Evolutionary conservation across 495 filamentous ascomycete genomes (phyloP).

Genomic region (Pseudoneurospora amorphoporcata): DNA sequence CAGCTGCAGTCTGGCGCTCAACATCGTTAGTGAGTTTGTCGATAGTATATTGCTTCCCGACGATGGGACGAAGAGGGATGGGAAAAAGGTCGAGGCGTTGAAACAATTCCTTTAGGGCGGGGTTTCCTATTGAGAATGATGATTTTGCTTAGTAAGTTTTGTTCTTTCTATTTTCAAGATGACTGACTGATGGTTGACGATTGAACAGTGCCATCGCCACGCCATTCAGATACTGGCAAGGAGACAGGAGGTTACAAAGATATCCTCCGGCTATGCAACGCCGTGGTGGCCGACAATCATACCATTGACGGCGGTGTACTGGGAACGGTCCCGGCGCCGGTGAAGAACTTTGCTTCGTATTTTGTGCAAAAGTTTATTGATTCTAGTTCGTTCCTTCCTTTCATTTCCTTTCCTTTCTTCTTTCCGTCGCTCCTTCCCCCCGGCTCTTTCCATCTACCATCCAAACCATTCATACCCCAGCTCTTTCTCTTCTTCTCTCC

Average conservation of each 20-base stretch:
- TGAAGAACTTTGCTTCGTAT: conserved; percentile 46
- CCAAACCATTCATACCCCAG: neutral
- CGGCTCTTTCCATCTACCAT: neutral
- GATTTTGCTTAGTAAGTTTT: conserved; percentile 18
- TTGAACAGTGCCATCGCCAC: conserved; percentile 11
- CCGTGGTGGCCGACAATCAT: conserved; percentile 6
- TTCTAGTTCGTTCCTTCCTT: conserved; percentile 32
- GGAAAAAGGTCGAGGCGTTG: conserved; percentile 10
- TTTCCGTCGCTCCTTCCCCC: neutral
- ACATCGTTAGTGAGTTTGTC: conserved; percentile 43
- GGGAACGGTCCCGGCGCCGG: conserved; percentile 10
- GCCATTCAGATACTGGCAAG: conserved; percentile 18
- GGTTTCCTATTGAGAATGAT: conserved; percentile 16
- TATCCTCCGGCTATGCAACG: conserved; percentile 42
- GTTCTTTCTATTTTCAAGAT: conserved; percentile 1
- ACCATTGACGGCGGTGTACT: conserved; percentile 16
- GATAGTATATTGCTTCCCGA: conserved; percentile 33
- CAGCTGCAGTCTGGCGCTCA: conserved; percentile 50
- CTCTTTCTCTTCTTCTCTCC: neutral
- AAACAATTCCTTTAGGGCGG: conserved; percentile 13
- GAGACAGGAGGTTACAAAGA: conserved; percentile 28
- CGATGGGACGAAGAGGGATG: neutral
- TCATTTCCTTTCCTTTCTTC: neutral
- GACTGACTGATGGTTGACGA: conserved; percentile 3
- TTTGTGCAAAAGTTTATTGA: conserved; percentile 36